Evolutionary conservation across 768 basidiomycete species (phyloP), one percentile per base, ranked within the genome.

Genomic region (Lyophyllum decastes): DNA sequence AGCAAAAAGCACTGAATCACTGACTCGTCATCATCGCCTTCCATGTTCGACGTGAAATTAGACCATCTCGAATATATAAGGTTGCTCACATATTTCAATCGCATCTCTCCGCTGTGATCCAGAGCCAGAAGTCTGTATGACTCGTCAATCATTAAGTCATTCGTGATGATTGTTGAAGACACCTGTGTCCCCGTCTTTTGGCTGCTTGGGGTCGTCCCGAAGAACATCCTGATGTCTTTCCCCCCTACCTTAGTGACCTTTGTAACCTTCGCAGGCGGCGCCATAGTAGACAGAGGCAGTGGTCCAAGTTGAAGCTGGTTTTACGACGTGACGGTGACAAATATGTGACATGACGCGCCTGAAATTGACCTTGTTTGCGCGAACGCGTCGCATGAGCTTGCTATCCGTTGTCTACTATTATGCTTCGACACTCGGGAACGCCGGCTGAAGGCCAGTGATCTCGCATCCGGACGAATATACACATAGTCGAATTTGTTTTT

Each of bases 211-310:
- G 27, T 35, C 0, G 64, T 68, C n/a, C 70, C 68, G 49, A 79
- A 79, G 62, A 79, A 79, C 35, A 73, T 61, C 14, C 78, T 64
- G 3, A 79, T 71, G 55, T 77, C 77, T 49, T 72, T 75, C 14
- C 74, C 76, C 1, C 61, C 64, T 5, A 63, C 25, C 46, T 74
- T 73, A 24, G 60, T 61, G n/a, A 57, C 52, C 56, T 71, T 68
- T 4, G 67, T 49, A 16, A 64, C 63, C 54, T 68, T 71, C 27
- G 67, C 60, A 11, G 65, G 24, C 10, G 62, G 61, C 24, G 63
- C 54, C 68, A 67, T 64, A 17, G 34, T 41, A 30, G 14, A 16
- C 14, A 12, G 2, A 12, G 35, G 16, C 14, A 12, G 35, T 38
- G 8, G 35, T 38, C 30, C 5, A 30, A 30, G 10, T 4, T 30